These are phyloP conservation scores for Lolium perenne DNA, from an alignment of 176 grass and related monocot species.

Conservation along the genomic window DNA sequence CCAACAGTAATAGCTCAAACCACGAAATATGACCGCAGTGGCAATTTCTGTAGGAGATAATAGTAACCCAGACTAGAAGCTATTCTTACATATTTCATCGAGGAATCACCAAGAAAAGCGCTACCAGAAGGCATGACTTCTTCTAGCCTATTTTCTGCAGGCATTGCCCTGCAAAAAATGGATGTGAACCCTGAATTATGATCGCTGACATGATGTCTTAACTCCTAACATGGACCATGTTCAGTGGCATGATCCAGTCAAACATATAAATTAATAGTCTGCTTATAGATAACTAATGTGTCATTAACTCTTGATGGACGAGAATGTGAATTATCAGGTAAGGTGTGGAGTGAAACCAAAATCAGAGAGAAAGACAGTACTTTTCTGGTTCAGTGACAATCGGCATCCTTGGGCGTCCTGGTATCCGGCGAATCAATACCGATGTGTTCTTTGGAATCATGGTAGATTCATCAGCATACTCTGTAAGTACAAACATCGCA, in stretches of 20 bases:
- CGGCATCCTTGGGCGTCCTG: constrained; percentile 82
- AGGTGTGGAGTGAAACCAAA: constrained; percentile 38
- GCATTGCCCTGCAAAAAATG: constrained; percentile 73
- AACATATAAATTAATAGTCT: constrained; percentile 15
- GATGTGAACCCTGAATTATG: constrained; percentile 35
- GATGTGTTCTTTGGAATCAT: constrained; percentile 99
- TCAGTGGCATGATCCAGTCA: constrained; percentile 30
- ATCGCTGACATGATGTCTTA: constrained; percentile 7
- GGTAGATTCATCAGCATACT: constrained; percentile 89
- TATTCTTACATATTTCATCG: constrained; percentile 83
- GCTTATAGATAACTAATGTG: constrained; percentile 24
- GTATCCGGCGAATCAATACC: constrained; percentile 93
- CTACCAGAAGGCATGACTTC: constrained; percentile 56
- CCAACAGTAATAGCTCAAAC: constrained; percentile 28
- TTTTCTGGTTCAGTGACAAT: constrained; percentile 79
- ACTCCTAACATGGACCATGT: constrained; percentile 20
- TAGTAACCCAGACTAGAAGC: not conserved
- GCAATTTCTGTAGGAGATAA: constrained; percentile 9
- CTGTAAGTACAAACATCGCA: constrained; percentile 70
- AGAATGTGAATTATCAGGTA: constrained; percentile 45
- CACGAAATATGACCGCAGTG: constrained; percentile 24
- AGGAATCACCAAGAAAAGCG: constrained; percentile 60
- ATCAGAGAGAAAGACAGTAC: constrained; percentile 78
- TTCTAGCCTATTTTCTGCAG: constrained; percentile 65
- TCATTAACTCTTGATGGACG: constrained; percentile 17